Evolutionary conservation across 139 green algal species (phyloP).

Genomic region (Protoeuglena noctilucae): DNA sequence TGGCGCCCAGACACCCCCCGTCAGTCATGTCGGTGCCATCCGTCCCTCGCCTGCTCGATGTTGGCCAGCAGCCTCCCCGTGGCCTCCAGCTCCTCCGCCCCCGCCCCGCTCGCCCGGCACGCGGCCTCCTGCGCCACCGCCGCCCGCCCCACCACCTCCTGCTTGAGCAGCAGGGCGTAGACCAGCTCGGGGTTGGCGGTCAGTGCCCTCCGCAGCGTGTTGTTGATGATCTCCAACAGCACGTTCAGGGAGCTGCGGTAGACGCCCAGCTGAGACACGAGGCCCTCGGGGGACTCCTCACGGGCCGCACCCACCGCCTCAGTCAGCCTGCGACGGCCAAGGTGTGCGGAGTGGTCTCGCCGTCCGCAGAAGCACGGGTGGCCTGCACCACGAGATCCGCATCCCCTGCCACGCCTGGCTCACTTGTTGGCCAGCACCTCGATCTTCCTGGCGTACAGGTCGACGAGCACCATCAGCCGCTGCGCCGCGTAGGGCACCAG

Average conservation of each 20-base stretch:
- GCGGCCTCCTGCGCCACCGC: conserved; percentile 22
- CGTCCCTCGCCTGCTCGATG: conserved; percentile 21
- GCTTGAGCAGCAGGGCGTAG: conserved; percentile 73
- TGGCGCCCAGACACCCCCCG: conserved; percentile 4
- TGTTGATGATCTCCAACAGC: conserved; percentile 72
- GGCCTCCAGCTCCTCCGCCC: too few species aligned
- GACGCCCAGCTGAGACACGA: conserved; percentile 32
- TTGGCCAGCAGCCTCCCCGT: conserved; percentile 61
- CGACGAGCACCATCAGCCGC: conserved; percentile 48
- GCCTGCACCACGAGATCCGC: too few species aligned
- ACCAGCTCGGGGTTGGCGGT: conserved; percentile 40
- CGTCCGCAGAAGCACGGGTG: too few species aligned
- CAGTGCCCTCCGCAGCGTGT: conserved; percentile 32
- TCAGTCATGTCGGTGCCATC: background rate
- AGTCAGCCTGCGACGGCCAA: too few species aligned
- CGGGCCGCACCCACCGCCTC: too few species aligned
- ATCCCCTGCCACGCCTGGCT: too few species aligned
- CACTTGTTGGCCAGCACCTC: conserved; percentile 24
- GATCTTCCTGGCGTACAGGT: conserved; percentile 31
- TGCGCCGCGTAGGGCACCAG: conserved; percentile 58
- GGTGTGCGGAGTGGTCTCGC: too few species aligned
- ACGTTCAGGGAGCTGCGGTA: conserved; percentile 69
- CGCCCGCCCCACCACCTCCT: conserved; percentile 41
- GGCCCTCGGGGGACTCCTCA: background rate
- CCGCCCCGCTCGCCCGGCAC: too few species aligned